phyloP scores from a whole-genome alignment of 306 rosid species.

The Glycine soja region DNA sequence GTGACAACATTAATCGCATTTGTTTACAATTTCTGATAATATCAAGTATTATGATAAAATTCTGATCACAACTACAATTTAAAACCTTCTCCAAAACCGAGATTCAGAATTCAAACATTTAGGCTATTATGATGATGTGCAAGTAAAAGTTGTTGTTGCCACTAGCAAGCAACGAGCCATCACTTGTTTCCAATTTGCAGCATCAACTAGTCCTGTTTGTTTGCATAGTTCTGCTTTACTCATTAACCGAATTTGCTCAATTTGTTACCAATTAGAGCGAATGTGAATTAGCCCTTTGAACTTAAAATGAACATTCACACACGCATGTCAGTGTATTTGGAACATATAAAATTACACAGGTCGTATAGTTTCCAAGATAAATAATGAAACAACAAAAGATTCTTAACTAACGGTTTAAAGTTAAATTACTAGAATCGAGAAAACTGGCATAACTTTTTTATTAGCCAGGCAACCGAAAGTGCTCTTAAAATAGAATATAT shows the following conservation, averaged over 20 bases:
- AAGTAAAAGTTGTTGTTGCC: background rate
- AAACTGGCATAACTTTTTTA: conserved; percentile 38
- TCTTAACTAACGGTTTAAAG: conserved; percentile 21
- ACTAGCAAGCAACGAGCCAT: conserved; percentile 14
- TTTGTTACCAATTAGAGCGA: background rate
- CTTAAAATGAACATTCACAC: conserved; percentile 1
- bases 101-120: background rate
- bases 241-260: conserved; percentile 9
- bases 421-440: conserved; percentile 31
- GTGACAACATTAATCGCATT: no score
- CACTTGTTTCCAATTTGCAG: background rate
- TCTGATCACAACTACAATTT: no score
- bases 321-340: conserved; percentile 30
- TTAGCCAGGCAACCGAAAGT: conserved; percentile 3
- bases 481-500: conserved; percentile 6
- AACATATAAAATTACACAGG: conserved; percentile 14
- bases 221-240: conserved; percentile 14
- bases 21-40: no score
- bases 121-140: background rate
- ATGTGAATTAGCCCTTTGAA: background rate
- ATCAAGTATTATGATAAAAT: no score
- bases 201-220: conserved; percentile 16
- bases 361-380: background rate
- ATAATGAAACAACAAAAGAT: conserved; percentile 14
- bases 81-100: no score